Conservation (phyloP, 768 basidiomycete species). For the Tylopilus rubrobrunneus region DNA sequence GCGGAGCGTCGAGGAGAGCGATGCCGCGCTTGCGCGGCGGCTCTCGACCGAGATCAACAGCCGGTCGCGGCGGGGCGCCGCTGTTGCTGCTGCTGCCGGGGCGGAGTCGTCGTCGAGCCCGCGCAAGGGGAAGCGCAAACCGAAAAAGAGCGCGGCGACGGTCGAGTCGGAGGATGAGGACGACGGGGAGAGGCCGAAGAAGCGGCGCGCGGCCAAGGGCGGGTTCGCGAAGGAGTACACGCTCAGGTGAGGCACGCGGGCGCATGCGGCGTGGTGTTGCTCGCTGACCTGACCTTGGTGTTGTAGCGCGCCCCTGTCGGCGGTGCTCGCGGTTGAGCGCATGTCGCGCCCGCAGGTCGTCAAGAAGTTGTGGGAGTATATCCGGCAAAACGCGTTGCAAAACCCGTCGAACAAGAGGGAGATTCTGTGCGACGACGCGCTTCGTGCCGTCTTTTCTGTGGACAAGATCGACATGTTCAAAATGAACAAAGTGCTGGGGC, state of each 20-base stretch:
- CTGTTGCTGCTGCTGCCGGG: conserved; percentile 33
- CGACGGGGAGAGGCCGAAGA: conserved; percentile 46
- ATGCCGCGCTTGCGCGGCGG: conserved; percentile 68
- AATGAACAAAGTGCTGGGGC: conserved; percentile 89
- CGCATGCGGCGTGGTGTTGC: conserved; percentile 4
- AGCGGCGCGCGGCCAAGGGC: conserved; percentile 53
- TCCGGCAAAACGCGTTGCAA: conserved; percentile 77
- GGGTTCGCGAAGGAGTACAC: conserved; percentile 77
- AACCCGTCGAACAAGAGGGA: conserved; percentile 81
- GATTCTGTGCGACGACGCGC: conserved; percentile 74
- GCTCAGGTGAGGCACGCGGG: conserved; percentile 49
- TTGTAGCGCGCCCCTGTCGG: conserved; percentile 66
- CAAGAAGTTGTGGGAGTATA: conserved; percentile 87
- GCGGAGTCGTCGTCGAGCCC: conserved; percentile 27
- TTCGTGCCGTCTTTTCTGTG: conserved; percentile 73
- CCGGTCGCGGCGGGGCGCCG: conserved; percentile 46
- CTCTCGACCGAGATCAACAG: conserved; percentile 68
- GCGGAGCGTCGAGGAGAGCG: conserved; percentile 51
- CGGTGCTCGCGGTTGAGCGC: conserved; percentile 60
- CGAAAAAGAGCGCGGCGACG: conserved; percentile 53
- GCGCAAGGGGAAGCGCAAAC: conserved; percentile 40
- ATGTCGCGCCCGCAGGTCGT: conserved; percentile 88
- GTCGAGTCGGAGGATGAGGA: conserved; percentile 50
- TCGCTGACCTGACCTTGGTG: not conserved
- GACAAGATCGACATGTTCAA: conserved; percentile 90